A percentile compares a stretch with the other conserved stretches of the same genome.
phyloP scores from a whole-genome alignment of 2,329 filamentous ascomycete species.

The Aspergillus tamarii region DNA sequence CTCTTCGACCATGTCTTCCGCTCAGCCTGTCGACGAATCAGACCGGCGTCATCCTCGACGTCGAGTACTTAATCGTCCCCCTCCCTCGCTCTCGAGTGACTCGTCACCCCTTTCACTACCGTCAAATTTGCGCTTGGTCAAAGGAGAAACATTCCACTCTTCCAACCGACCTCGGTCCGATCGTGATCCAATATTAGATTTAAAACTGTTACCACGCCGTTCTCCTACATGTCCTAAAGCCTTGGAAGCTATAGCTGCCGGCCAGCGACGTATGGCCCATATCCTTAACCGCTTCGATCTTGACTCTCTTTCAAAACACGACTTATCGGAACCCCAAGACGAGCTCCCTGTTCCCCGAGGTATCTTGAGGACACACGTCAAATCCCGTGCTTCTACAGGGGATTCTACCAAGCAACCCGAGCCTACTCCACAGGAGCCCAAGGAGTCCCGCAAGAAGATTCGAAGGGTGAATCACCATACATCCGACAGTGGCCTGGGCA shows the following conservation, averaged over 20 bases:
- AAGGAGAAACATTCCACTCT: slow-evolving; percentile 68
- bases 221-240: slow-evolving; percentile 61
- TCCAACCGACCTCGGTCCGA: slow-evolving; percentile 44
- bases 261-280: slow-evolving; percentile 69
- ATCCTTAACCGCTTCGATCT: slow-evolving; percentile 68
- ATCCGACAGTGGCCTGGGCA: slow-evolving; percentile 86
- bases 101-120: slow-evolving; percentile 31
- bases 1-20: slow-evolving; percentile 33
- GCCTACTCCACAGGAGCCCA: slow-evolving; percentile 41
- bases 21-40: slow-evolving; percentile 24
- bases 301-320: slow-evolving; percentile 53
- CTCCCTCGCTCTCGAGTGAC: slow-evolving; percentile 19
- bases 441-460: slow-evolving; percentile 17
- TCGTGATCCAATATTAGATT: slow-evolving; percentile 46
- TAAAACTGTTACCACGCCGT: slow-evolving; percentile 61
- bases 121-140: slow-evolving; percentile 59
- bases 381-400: slow-evolving; percentile 42
- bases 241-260: slow-evolving; percentile 71
- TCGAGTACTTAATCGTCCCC: slow-evolving; percentile 28
- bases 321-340: slow-evolving; percentile 53
- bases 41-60: slow-evolving; percentile 39
- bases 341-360: slow-evolving; percentile 63
- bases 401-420: slow-evolving; percentile 32
- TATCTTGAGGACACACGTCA: slow-evolving; percentile 61
- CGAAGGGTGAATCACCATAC: slow-evolving; percentile 61